Percentiles rank a stretch among this genome's conserved stretches.
These are phyloP conservation scores for Daldinia bambusicola DNA, from an alignment of 495 filamentous ascomycete species.

Conservation along the genomic window DNA sequence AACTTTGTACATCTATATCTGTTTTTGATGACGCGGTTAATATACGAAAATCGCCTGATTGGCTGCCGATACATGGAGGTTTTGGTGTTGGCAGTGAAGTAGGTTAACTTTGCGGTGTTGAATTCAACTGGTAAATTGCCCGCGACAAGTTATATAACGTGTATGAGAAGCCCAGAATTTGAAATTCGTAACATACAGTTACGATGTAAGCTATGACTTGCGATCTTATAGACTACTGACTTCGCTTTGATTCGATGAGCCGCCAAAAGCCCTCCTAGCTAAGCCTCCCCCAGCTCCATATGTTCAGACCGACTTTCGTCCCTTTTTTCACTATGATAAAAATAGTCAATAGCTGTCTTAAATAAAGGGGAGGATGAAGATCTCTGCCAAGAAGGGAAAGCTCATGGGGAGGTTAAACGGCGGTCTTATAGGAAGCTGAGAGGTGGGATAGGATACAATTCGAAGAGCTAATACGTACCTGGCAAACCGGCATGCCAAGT, in stretches of 20 bases:
- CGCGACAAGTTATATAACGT: neutral
- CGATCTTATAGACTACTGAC: neutral
- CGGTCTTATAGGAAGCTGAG: neutral
- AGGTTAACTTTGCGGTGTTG: neutral
- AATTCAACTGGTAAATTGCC: neutral
- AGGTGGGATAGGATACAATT: neutral
- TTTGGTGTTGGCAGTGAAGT: neutral
- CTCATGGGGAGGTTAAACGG: neutral
- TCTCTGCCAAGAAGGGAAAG: neutral
- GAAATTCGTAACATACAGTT: neutral
- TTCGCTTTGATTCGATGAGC: conserved; percentile 1
- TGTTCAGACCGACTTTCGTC: conserved; percentile 59
- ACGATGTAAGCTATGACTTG: neutral
- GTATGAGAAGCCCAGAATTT: neutral
- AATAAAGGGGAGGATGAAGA: neutral
- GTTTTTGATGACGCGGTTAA: neutral
- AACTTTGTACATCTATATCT: neutral
- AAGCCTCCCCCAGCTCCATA: conserved; percentile 57
- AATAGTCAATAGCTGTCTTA: conserved; percentile 10
- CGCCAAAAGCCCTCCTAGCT: conserved; percentile 16
- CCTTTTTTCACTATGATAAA: conserved; percentile 49
- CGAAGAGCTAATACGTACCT: conserved; percentile 23
- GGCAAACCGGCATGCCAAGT: conserved; percentile 62
- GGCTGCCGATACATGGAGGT: neutral
- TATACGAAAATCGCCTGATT: neutral